Evolutionary conservation across 2,329 filamentous ascomycete genomes (phyloP).

Genomic region (Ambrosiella cleistominuta): DNA sequence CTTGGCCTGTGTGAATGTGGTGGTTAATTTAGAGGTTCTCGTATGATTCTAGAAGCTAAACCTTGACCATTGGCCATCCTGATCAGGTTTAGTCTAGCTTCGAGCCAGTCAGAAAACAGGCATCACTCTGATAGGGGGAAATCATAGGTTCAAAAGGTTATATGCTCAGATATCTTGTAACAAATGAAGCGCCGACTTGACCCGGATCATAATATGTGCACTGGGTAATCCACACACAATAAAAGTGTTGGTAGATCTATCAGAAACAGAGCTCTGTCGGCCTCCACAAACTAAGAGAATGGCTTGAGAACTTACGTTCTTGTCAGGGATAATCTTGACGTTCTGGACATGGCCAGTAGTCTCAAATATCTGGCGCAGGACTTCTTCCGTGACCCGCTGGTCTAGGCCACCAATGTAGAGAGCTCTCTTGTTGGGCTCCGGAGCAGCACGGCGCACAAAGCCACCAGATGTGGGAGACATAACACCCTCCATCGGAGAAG

Average conservation of each 20-base stretch:
- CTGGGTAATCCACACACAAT: too few relatives aligned
- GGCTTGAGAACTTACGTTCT: conserved; percentile 60
- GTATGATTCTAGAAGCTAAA: too few relatives aligned
- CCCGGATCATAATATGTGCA: too few relatives aligned
- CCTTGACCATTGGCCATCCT: too few relatives aligned
- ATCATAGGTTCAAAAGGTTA: too few relatives aligned
- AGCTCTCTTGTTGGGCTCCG: conserved; percentile 95
- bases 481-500: conserved; percentile 63
- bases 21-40: conserved; percentile 16
- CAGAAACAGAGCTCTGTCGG: too few relatives aligned
- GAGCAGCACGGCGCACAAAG: conserved; percentile 75
- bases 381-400: conserved; percentile 87
- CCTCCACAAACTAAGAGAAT: not conserved
- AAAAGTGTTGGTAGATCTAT: too few relatives aligned
- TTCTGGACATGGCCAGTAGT: conserved; percentile 96
- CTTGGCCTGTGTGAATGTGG: conserved; percentile 44
- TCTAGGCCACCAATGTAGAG: conserved; percentile 92
- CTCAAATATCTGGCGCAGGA: conserved; percentile 94
- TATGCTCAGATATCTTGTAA: too few relatives aligned
- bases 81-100: too few relatives aligned
- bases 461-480: conserved; percentile 74
- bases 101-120: too few relatives aligned
- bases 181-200: too few relatives aligned
- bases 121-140: too few relatives aligned
- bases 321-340: conserved; percentile 99